Evolutionary conservation across 768 basidiomycete species (phyloP).

Genomic region (Boletus rubescentipes): DNA sequence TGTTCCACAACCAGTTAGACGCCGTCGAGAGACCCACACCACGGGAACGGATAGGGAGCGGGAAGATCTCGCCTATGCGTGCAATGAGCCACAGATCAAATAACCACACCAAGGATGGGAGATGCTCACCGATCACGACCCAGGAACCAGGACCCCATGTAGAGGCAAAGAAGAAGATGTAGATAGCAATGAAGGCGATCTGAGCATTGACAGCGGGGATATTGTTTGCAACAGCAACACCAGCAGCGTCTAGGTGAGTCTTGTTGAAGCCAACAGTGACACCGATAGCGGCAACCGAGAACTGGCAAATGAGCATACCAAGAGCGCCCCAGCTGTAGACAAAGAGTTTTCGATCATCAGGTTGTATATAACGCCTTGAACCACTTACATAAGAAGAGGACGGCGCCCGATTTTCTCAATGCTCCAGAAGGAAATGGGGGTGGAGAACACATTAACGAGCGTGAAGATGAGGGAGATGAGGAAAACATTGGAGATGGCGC

Average conservation of each 20-base stretch:
- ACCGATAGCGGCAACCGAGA: constrained; percentile 69
- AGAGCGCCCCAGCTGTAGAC: constrained; percentile 56
- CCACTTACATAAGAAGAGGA: constrained; percentile 43
- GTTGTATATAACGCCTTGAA: not conserved
- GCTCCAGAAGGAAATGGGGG: constrained; percentile 76
- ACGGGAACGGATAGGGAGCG: constrained; percentile 78
- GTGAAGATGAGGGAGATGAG: constrained; percentile 58
- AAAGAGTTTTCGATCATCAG: not conserved
- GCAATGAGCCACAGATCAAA: constrained; percentile 20
- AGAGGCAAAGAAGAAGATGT: constrained; percentile 39
- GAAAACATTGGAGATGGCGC: constrained; percentile 54
- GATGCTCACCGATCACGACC: constrained; percentile 36
- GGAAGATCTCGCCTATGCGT: constrained; percentile 74
- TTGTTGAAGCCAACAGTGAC: constrained; percentile 41
- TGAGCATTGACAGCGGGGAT: constrained; percentile 63
- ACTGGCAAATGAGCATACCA: constrained; percentile 86
- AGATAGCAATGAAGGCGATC: constrained; percentile 54
- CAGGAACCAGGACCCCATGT: constrained; percentile 74
- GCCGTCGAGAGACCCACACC: constrained; percentile 75
- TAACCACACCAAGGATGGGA: no score
- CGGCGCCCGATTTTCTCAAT: constrained; percentile 85
- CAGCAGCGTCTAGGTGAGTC: constrained; percentile 24
- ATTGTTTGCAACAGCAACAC: constrained; percentile 29
- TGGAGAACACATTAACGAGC: constrained; percentile 78
- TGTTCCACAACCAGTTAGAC: constrained; percentile 83